Base-by-base conservation (phyloP, 495 filamentous ascomycete species). In the Neurospora sp. region DNA sequence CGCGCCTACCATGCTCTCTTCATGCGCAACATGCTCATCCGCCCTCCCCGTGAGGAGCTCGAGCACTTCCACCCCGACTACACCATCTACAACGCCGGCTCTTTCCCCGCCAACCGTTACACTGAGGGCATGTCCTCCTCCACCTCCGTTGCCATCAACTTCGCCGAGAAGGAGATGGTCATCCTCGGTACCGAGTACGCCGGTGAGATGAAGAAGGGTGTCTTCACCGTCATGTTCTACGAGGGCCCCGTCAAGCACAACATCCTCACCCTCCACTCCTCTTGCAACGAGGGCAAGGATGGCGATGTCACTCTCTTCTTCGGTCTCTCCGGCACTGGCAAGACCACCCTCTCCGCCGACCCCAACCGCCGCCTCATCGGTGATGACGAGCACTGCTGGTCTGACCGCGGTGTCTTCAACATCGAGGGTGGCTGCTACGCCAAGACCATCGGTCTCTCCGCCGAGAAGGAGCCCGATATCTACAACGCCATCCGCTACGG, bases 11-110 rank as follows among this genome's bases (percentile, higher is more conserved):
- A 99, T 88, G 96, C 96, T 76, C 89, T 99, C 74, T 99, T 99
- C 93, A 99, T 99, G 96, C 93, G 96, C 79, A 99, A 99, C 88
- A 99, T 99, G 96, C 93, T 99, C 81, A 99, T 99, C 87, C 92
- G 96, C 80, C 96, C 96, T 73, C 85, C 89, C 62, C 88, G 87
- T 71, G 93, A 95, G 84, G 94, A 98, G 88, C 90, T 99, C 54
- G 90, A 96, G 84, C 88, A 93, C 86, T 99, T 99, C 89, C 93
- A 97, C 84, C 96, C 96, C 76, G 94, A 99, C 87, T 99, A 99
- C 88, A 94, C 94, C 78, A 98, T 99, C 87, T 99, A 99, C 90
- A 99, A 99, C 80, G 96, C 96, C 76, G 96, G 96, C 74, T 93
- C 92, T 69, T 99, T 99, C 92, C 96, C 96, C 69, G 96, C 96